Percentiles rank a stretch among this genome's conserved stretches.
Conservation (phyloP, 179 eudicot genomes). For the Pouteria campechiana region DNA sequence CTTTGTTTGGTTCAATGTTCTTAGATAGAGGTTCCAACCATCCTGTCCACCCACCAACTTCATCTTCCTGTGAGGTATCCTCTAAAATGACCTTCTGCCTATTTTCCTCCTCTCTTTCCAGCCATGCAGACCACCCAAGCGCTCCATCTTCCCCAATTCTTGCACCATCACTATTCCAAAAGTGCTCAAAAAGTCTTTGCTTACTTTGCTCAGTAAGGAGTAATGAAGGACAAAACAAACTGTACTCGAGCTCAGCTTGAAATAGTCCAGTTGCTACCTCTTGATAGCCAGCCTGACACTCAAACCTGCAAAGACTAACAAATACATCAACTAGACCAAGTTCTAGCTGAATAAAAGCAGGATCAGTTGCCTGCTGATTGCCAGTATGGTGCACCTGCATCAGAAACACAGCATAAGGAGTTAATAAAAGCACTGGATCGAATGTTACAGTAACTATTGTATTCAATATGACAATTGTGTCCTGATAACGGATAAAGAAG, state of each 20-base stretch:
- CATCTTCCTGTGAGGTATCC: slow-evolving; percentile 31
- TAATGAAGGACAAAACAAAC: slow-evolving; percentile 75
- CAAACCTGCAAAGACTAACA: slow-evolving; percentile 77
- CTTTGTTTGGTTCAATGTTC: slow-evolving; percentile 12
- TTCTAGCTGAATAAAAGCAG: slow-evolving; percentile 45
- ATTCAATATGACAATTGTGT: neutral
- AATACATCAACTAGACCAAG: slow-evolving; percentile 74
- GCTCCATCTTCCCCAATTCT: slow-evolving; percentile 96
- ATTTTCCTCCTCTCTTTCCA: slow-evolving; percentile 86
- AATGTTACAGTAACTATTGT: neutral
- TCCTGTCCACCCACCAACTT: slow-evolving; percentile 93
- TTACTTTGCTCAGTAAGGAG: slow-evolving; percentile 82
- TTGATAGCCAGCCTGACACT: slow-evolving; percentile 95
- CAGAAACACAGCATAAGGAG: neutral
- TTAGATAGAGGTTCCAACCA: slow-evolving; percentile 61
- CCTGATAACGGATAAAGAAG: too few species aligned
- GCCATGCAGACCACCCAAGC: slow-evolving; percentile 93
- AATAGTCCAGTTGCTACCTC: slow-evolving; percentile 93
- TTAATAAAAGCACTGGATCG: neutral
- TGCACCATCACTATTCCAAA: slow-evolving; percentile 85
- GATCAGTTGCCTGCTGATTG: slow-evolving; percentile 25
- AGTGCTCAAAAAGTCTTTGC: slow-evolving; percentile 75
- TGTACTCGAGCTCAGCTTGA: slow-evolving; percentile 89
- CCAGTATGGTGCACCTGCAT: slow-evolving; percentile 44
- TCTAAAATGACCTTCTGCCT: slow-evolving; percentile 49